Evolutionary conservation across 1,284 basidiomycete genomes (phyloP).

Genomic region (Vanrija sp.): DNA sequence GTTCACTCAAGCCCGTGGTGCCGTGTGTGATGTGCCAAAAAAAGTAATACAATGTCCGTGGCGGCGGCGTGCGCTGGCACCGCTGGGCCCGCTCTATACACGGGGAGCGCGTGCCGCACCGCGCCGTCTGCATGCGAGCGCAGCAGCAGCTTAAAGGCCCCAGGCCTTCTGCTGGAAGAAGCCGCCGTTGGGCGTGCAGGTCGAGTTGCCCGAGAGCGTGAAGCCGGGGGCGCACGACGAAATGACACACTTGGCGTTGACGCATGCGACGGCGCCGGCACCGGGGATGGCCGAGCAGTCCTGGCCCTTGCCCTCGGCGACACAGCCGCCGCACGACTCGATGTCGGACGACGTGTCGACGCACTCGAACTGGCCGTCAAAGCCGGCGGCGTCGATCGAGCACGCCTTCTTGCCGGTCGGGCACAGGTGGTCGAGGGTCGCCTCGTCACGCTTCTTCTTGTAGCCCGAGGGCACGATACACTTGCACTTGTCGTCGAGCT

Average conservation of each 20-base stretch:
- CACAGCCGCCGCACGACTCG: constrained; percentile 62
- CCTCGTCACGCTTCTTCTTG: constrained; percentile 1
- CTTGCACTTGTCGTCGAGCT: constrained; percentile 12
- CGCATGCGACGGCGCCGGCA: constrained; percentile 34
- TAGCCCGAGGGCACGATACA: constrained; percentile 11
- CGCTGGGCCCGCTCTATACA: too few species aligned
- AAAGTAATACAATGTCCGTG: too few species aligned
- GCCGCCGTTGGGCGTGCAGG: not conserved
- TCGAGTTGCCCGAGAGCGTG: constrained; percentile 1
- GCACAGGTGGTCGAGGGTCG: constrained; percentile 2
- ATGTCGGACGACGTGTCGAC: constrained; percentile 16
- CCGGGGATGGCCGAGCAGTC: constrained; percentile 64
- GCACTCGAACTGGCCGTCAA: constrained; percentile 18
- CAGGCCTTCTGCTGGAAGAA: not conserved
- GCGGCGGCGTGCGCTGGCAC: too few species aligned
- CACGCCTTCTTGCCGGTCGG: constrained; percentile 10
- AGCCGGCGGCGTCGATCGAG: constrained; percentile 2
- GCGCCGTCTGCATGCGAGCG: too few species aligned
- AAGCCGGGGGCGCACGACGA: constrained; percentile 14
- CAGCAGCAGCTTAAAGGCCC: not conserved
- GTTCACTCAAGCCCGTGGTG: too few species aligned
- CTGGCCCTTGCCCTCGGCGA: constrained; percentile 57
- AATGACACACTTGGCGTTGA: constrained; percentile 14
- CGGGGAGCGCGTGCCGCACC: too few species aligned
- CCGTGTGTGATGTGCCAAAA: too few species aligned